Conservation (phyloP, 2,329 filamentous ascomycete genomes). For the Coniella lustricola region DNA sequence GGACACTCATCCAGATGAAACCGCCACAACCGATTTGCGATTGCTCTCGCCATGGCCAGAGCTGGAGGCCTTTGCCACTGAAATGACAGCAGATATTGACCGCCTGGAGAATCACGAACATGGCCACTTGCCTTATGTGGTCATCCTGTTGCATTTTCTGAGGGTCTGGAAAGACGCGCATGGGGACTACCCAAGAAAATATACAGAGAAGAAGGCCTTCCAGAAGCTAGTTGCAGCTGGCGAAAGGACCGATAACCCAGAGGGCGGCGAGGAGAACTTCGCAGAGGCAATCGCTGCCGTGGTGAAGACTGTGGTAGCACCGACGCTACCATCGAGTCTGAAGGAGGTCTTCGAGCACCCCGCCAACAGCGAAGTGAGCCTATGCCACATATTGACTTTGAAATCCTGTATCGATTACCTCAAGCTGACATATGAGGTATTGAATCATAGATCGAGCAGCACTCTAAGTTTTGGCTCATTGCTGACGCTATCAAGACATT, state of each 20-base stretch:
- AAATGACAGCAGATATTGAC: slow-evolving; percentile 64
- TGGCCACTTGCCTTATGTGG: slow-evolving; percentile 83
- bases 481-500: slow-evolving; percentile 73
- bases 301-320: slow-evolving; percentile 71
- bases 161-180: slow-evolving; percentile 71
- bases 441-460: slow-evolving; percentile 31
- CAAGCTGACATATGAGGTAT: slow-evolving; percentile 18
- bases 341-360: slow-evolving; percentile 72
- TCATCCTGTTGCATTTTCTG: slow-evolving; percentile 75
- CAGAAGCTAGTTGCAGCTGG: slow-evolving; percentile 60
- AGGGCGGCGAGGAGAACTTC: slow-evolving; percentile 94
- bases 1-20: slow-evolving; percentile 88
- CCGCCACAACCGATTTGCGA: slow-evolving; percentile 76
- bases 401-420: neutral
- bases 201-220: slow-evolving; percentile 83
- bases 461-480: slow-evolving; percentile 79
- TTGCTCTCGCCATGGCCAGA: slow-evolving; percentile 83
- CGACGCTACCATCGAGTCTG: slow-evolving; percentile 61
- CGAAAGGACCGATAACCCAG: slow-evolving; percentile 64
- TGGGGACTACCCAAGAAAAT: slow-evolving; percentile 62
- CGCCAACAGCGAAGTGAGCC: slow-evolving; percentile 44
- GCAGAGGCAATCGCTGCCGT: slow-evolving; percentile 86
- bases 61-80: slow-evolving; percentile 57
- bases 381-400: slow-evolving; percentile 21
- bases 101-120: slow-evolving; percentile 71